These are phyloP conservation scores for Didymella lethalis DNA, from an alignment of 2,329 filamentous ascomycete genomes.

Conservation along the genomic window DNA sequence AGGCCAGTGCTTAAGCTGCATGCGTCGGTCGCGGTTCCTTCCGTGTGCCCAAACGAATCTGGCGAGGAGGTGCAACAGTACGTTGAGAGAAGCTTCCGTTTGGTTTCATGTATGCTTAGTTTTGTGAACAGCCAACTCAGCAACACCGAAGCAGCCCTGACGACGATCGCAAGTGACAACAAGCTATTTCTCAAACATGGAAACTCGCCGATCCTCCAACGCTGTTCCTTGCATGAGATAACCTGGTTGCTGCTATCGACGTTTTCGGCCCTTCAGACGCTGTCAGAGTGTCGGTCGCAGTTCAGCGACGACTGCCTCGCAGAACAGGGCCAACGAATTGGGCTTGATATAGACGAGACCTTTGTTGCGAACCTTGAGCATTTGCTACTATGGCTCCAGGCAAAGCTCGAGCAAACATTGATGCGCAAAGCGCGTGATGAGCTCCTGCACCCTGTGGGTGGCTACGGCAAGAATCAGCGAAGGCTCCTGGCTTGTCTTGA, in stretches of 20 bases:
- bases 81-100: slow-evolving; percentile 39
- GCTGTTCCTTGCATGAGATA: slow-evolving; percentile 41
- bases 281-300: slow-evolving; percentile 37
- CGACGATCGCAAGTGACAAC: slow-evolving; percentile 41
- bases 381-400: slow-evolving; percentile 50
- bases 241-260: slow-evolving; percentile 39
- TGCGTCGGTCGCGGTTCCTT: slow-evolving; percentile 31
- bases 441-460: slow-evolving; percentile 31
- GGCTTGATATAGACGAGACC: slow-evolving; percentile 45
- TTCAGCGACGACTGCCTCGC: slow-evolving; percentile 45
- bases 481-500: slow-evolving; percentile 50
- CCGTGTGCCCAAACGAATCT: slow-evolving; percentile 43
- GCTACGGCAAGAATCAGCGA: slow-evolving; percentile 45
- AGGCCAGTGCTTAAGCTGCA: slow-evolving; percentile 34
- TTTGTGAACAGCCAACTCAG: slow-evolving; percentile 36
- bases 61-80: slow-evolving; percentile 50
- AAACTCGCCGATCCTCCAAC: slow-evolving; percentile 38
- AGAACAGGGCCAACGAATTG: slow-evolving; percentile 39
- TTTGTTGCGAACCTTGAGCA: slow-evolving; percentile 56
- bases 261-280: slow-evolving; percentile 43
- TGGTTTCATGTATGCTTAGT: slow-evolving; percentile 44
- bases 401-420: slow-evolving; percentile 46
- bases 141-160: slow-evolving; percentile 35
- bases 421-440: slow-evolving; percentile 40
- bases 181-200: slow-evolving; percentile 49